Percentiles rank a stretch among this genome's conserved stretches.
phyloP scores from a whole-genome alignment of 1,139 yeast species.

The Casaregolazyma lundiana region DNA sequence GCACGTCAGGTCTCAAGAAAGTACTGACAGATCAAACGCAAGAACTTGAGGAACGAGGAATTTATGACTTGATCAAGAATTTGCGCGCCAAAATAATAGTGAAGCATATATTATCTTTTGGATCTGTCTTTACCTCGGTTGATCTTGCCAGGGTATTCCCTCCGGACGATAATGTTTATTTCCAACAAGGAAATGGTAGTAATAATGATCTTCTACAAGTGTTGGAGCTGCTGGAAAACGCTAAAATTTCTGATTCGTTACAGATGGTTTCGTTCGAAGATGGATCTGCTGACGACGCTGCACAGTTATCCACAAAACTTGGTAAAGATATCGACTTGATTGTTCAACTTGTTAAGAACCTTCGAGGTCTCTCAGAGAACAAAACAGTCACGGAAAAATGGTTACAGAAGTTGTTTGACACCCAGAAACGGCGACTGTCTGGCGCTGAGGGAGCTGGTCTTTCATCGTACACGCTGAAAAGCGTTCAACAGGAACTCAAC shows the following conservation, averaged over 20 bases:
- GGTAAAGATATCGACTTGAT: background rate
- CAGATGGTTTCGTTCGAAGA: background rate
- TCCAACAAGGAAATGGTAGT: background rate
- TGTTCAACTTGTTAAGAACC: conserved; percentile 1
- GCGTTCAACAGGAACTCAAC: background rate
- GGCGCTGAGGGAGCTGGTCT: background rate
- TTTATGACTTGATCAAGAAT: background rate
- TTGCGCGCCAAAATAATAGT: background rate
- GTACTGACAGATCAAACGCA: background rate
- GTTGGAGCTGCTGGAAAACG: background rate
- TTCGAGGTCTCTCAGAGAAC: background rate
- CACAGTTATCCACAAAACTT: background rate
- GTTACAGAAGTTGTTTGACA: background rate
- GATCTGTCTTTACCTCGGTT: background rate
- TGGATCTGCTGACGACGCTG: background rate
- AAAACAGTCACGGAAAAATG: conserved; percentile 1
- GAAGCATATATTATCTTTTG: background rate
- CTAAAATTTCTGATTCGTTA: conserved; percentile 2
- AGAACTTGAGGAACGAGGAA: background rate
- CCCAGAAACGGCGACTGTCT: background rate
- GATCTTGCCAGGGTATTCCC: conserved; percentile 2
- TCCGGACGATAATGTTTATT: background rate
- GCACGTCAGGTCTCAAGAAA: background rate
- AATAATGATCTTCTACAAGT: background rate
- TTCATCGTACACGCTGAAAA: conserved; percentile 1